Evolutionary conservation across 768 basidiomycete species (phyloP), one percentile per base, ranked within the genome.

Genomic region (Lactarius akahatsu): DNA sequence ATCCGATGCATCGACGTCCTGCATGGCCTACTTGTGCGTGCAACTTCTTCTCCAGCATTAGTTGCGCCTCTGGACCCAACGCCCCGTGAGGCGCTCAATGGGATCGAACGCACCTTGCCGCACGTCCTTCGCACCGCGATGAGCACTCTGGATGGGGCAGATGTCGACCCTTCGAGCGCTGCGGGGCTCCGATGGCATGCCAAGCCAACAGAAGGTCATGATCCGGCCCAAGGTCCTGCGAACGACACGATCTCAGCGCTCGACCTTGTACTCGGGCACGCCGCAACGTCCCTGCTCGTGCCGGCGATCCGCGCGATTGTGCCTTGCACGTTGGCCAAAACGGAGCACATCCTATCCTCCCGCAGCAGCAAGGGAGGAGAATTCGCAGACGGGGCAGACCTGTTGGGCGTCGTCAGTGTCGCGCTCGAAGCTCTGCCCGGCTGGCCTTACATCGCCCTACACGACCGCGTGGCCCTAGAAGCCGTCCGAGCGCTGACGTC

Each of bases 401-500:
- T 67, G 16, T 18, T 60, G 13, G 40, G 58, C 36, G 15, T 67
- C 23, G 34, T 63, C 26, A 26, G 41, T 5, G 58, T 34, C 11
- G 34, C 30, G 23, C 58, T 67, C 34, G 43, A 32, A 7, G 34
- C 50, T 15, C 41, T 67, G 30, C 41, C 62, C 18, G 41, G 30
- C 32, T 11, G 13, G 23, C n/a, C 13, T 15, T 36, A 40, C 6
- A 47, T 55, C 52, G 15, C 15, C 13, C 8, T 63, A 5, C n/a
- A 63, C 15, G 66, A 67, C 28, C 41, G 34, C 8, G 23, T 63
- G 11, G 58, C 62, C 30, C 57, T 67, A 26, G 58, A 67, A 20
- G 62, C 58, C 18, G 16, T 67, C 18, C 58, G 66, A 40, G 66
- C 41, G 6, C 62, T 67, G 38, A 60, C 62, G 10, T 63, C 58